Base-by-base conservation (phyloP, 2,329 filamentous ascomycete species). In the Penicillium corylophilum region DNA sequence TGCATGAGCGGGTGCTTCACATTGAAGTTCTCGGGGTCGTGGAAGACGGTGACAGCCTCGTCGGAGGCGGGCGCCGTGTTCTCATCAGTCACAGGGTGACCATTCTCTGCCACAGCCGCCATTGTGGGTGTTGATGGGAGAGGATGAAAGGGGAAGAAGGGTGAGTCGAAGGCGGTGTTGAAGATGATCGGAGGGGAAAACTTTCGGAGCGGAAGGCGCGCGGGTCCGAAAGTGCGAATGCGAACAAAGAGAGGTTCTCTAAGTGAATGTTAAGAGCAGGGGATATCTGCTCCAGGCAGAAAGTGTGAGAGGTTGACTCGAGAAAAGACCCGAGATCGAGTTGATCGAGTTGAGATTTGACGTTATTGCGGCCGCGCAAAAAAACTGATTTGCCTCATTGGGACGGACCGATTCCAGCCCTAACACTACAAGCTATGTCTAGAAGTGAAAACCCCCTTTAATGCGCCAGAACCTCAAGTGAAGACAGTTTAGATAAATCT, bases 1-100 rank as follows among this genome's bases (percentile, higher is more conserved):
- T 96, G 89, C 83, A 95, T 92, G 55, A 99, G 83, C 62, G 92
- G 93, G 74, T 99, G 94, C 83, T 97, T 99, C 75, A 99, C 94
- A 67, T 95, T 99, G 84, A 99, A 99, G 82, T 99, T 96, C 62
- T 96, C 89, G 65, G 94, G 88, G 77, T 97, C 91, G 73, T 99
- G 92, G 79, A 99, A 99, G 64, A 99, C 93, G 42, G 94, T 99
- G 66, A 96, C 82, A 46, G 88, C 79, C 70, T 92, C 86, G 60
- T 75, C 74, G 57, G 64, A 50, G 46, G 79, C 73, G 55, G 79
- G 77, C 51, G 79, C 75, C 53, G 79, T 69, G 68, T 82, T 82
- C 62, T 82, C 81, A 59, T 86, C 83, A 57, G 64, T 68, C 54
- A 69, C 66, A 44, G 68, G 61, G 53, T 64, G 63, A 53, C 60